phyloP scores from a whole-genome alignment of 2,329 filamentous ascomycete species.

The Samsoniella hepiali region DNA sequence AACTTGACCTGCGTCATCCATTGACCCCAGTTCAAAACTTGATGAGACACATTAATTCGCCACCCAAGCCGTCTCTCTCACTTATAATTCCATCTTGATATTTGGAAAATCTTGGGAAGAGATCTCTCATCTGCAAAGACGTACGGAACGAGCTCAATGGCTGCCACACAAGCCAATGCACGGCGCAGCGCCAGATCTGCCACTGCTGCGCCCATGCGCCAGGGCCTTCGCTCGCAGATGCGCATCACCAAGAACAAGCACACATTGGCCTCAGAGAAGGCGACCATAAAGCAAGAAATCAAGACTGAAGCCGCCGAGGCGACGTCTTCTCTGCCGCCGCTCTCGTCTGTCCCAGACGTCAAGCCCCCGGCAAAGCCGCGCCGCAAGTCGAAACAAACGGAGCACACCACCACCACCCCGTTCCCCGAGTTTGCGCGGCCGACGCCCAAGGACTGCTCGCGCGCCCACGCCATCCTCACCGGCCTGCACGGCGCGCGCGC shows the following conservation, averaged over 20 bases:
- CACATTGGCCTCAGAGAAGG: not conserved
- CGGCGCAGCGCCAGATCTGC: not conserved
- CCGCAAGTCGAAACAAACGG: constrained; percentile 6
- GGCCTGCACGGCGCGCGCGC: constrained; percentile 61
- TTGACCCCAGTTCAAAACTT: not conserved
- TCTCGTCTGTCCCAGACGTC: not conserved
- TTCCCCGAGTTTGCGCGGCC: constrained; percentile 67
- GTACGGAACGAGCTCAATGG: not conserved
- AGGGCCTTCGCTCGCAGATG: constrained; percentile 16
- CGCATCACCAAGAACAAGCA: constrained; percentile 15
- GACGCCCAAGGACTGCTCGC: constrained; percentile 63
- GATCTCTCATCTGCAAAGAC: not conserved
- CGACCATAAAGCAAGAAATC: not conserved
- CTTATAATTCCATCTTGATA: not conserved
- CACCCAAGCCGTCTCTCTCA: not conserved
- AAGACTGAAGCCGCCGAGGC: not conserved
- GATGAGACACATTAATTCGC: not conserved
- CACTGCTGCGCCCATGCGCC: not conserved
- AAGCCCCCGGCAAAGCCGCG: not conserved
- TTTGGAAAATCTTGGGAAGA: not conserved
- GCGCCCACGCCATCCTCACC: constrained; percentile 64
- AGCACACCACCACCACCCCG: constrained; percentile 42
- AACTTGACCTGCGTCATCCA: not conserved
- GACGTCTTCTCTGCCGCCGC: not conserved
- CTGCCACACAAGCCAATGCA: not conserved